Evolutionary conservation across 1,284 basidiomycete species (phyloP).

Genomic region (Ustilago bromivora): DNA sequence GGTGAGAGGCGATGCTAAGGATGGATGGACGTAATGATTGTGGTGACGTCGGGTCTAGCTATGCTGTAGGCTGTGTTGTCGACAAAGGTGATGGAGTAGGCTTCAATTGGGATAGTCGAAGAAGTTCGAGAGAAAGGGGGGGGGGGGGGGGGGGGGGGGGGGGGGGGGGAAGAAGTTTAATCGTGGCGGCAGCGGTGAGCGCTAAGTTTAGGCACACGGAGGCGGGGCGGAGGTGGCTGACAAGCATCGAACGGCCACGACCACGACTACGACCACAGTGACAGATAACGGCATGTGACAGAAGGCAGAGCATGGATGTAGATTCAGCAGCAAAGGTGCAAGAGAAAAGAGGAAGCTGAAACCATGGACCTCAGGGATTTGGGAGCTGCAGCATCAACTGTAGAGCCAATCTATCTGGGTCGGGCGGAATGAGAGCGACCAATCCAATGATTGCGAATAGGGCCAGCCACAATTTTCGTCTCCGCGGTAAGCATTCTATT

Average conservation of each 20-base stretch:
- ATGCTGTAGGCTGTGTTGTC: neutral
- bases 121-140: neutral
- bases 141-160: conserved; percentile 9
- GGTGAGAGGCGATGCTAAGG: neutral
- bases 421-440: conserved; percentile 10
- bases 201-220: neutral
- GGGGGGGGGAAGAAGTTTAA: neutral
- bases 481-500: conserved; percentile 1
- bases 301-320: neutral
- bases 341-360: conserved; percentile 4
- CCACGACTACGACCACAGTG: neutral
- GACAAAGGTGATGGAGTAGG: neutral
- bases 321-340: neutral
- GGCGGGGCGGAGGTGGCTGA: conserved; percentile 2
- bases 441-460: conserved; percentile 2
- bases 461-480: neutral
- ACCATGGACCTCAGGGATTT: conserved; percentile 10
- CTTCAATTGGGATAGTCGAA: neutral
- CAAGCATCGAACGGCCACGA: conserved; percentile 1
- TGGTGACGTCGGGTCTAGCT: neutral
- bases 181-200: conserved; percentile 8
- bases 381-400: neutral
- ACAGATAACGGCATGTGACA: conserved; percentile 2
- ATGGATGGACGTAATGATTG: neutral
- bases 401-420: conserved; percentile 16